These are phyloP conservation scores for Talaromyces rugulosus DNA, from an alignment of 2,329 filamentous ascomycete genomes.

Conservation along the genomic window DNA sequence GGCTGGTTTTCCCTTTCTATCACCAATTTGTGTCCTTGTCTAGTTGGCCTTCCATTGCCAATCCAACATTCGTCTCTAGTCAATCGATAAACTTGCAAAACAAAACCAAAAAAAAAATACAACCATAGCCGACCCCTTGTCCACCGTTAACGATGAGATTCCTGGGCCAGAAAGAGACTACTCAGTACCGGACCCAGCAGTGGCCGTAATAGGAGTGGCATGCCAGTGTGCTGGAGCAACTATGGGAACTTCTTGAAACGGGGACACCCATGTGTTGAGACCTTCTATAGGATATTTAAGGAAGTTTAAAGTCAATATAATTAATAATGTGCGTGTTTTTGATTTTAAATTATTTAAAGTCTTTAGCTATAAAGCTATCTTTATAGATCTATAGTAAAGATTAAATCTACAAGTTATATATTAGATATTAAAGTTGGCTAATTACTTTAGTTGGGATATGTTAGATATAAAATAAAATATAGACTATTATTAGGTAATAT, in stretches of 20 bases:
- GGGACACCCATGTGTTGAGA: neutral
- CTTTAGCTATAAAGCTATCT: constrained; percentile 21
- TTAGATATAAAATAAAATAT: neutral
- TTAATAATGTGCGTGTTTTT: constrained; percentile 22
- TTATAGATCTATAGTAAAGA: constrained; percentile 31
- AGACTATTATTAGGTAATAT: neutral
- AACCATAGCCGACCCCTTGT: neutral
- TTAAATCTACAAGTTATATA: constrained; percentile 28
- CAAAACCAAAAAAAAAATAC: too few relatives aligned
- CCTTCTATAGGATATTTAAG: neutral
- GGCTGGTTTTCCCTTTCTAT: too few relatives aligned
- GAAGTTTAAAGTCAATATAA: constrained; percentile 14
- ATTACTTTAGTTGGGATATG: constrained; percentile 20
- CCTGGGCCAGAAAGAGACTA: neutral
- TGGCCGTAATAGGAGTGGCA: neutral
- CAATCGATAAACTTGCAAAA: too few relatives aligned
- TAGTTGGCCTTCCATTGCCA: too few relatives aligned
- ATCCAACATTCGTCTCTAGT: too few relatives aligned
- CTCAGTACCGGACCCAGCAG: neutral
- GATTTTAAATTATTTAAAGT: constrained; percentile 31
- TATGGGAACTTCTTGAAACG: neutral
- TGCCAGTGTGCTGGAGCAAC: neutral
- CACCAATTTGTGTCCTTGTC: too few relatives aligned
- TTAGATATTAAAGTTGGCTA: constrained; percentile 28
- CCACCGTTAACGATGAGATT: neutral